Evolutionary conservation across 2,329 filamentous ascomycete genomes (phyloP).

Genomic region (Fusarium praegraminearum): DNA sequence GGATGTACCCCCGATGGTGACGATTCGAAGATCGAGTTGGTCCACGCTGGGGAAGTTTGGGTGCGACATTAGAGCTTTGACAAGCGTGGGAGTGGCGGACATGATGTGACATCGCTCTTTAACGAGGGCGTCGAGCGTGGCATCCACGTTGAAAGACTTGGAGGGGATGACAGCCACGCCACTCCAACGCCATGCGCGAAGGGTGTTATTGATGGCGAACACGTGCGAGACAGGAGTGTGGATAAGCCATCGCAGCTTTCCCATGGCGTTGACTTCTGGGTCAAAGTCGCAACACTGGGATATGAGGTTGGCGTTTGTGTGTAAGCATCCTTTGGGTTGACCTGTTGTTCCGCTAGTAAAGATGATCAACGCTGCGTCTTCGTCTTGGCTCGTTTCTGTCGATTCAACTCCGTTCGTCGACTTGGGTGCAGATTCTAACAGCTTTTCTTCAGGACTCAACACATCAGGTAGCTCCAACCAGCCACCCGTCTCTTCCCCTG

Average conservation of each 20-base stretch:
- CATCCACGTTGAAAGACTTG: constrained; percentile 50
- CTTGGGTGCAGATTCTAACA: neutral
- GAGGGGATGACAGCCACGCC: constrained; percentile 54
- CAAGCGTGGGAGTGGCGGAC: constrained; percentile 56
- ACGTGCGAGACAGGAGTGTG: constrained; percentile 56
- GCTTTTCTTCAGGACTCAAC: neutral
- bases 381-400: neutral
- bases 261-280: constrained; percentile 48
- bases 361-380: constrained; percentile 55
- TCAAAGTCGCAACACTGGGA: constrained; percentile 55
- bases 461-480: constrained; percentile 43
- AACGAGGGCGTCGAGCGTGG: constrained; percentile 50
- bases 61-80: constrained; percentile 51
- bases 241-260: constrained; percentile 53
- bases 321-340: constrained; percentile 59
- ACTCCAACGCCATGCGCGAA: constrained; percentile 54
- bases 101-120: constrained; percentile 53
- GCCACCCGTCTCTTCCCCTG: constrained; percentile 20
- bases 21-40: constrained; percentile 49
- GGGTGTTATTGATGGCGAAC: constrained; percentile 55
- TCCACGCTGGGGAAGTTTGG: constrained; percentile 45
- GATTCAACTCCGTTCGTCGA: neutral
- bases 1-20: constrained; percentile 52
- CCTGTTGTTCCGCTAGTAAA: constrained; percentile 65
- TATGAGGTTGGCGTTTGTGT: constrained; percentile 56